Percentiles rank a stretch among this genome's conserved stretches.
Conservation (phyloP, 176 grass and related monocot species). For the Neostapfia colusana region DNA sequence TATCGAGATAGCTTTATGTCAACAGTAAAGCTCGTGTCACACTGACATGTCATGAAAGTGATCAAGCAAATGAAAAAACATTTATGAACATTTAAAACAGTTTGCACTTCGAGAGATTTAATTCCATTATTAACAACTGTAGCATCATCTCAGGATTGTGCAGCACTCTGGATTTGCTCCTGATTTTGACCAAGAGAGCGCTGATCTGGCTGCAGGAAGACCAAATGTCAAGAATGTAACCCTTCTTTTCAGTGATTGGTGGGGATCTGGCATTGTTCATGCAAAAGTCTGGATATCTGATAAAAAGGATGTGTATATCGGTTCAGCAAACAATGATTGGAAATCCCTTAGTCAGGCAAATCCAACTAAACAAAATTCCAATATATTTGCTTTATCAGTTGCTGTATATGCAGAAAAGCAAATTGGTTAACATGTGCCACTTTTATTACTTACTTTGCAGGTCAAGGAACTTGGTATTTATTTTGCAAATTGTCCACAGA, state of each 20-base stretch:
- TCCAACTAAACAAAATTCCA: not conserved
- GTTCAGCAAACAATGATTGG: constrained; percentile 97
- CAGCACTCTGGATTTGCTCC: constrained; percentile 86
- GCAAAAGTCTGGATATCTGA: constrained; percentile 98
- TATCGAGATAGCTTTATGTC: not conserved
- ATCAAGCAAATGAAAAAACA: not conserved
- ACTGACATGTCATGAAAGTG: not conserved
- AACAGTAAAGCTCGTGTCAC: not conserved
- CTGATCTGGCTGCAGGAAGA: constrained; percentile 72
- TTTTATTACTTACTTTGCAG: constrained; percentile 41
- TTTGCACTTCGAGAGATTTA: not conserved
- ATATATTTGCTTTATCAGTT: not conserved
- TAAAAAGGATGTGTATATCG: constrained; percentile 78
- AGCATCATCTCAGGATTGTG: constrained; percentile 62
- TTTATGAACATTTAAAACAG: not conserved
- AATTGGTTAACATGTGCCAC: not conserved
- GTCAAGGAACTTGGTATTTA: constrained; percentile 94
- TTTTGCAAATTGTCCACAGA: constrained; percentile 63
- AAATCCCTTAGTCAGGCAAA: constrained; percentile 95
- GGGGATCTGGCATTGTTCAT: constrained; percentile 85
- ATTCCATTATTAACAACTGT: not conserved
- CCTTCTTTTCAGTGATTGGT: constrained; percentile 79
- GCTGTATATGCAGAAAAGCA: not conserved
- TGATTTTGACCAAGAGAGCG: constrained; percentile 77
- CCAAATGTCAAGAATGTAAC: constrained; percentile 88